A percentile compares a stretch with the other conserved stretches of the same genome.
Evolutionary conservation across 2,329 filamentous ascomycete genomes (phyloP).

Genomic region (Aaosphaeria pasadenensis): DNA sequence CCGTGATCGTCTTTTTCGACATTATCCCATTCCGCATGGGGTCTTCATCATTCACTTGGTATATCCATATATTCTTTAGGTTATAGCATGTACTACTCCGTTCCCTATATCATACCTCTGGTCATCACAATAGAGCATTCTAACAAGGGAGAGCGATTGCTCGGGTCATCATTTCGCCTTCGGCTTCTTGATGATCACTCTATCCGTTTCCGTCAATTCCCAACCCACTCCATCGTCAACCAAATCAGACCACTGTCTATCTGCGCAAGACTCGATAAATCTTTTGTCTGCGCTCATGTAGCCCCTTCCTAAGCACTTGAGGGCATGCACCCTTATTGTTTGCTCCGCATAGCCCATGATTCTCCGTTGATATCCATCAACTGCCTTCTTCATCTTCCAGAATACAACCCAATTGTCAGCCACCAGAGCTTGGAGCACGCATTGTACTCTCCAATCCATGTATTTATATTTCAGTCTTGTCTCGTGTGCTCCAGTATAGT

Average conservation of each 20-base stretch:
- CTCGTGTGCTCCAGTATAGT: constrained; percentile 70
- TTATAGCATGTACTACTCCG: not conserved
- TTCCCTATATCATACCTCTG: not conserved
- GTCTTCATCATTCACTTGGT: not conserved
- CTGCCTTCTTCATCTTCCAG: constrained; percentile 65
- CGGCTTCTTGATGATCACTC: constrained; percentile 70
- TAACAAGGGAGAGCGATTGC: not conserved
- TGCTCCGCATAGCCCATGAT: constrained; percentile 80
- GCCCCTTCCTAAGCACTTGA: constrained; percentile 81
- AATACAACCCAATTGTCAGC: constrained; percentile 83
- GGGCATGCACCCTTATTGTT: constrained; percentile 68
- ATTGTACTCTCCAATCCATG: constrained; percentile 65
- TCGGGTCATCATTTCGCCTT: constrained; percentile 39
- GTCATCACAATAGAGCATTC: too few species aligned
- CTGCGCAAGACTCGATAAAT: constrained; percentile 68
- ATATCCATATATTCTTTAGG: not conserved
- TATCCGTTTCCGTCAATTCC: constrained; percentile 67
- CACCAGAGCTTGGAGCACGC: constrained; percentile 66
- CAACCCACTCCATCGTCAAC: constrained; percentile 75
- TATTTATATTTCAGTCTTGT: constrained; percentile 62
- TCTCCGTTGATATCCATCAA: constrained; percentile 76
- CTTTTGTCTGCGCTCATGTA: constrained; percentile 71
- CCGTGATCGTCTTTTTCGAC: not conserved
- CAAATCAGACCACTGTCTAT: constrained; percentile 70
- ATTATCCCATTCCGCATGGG: not conserved